A percentile compares a stretch with the other conserved stretches of the same genome.
Conservation (phyloP, 1,284 basidiomycete genomes). For the Fomitiporia mediterranea region DNA sequence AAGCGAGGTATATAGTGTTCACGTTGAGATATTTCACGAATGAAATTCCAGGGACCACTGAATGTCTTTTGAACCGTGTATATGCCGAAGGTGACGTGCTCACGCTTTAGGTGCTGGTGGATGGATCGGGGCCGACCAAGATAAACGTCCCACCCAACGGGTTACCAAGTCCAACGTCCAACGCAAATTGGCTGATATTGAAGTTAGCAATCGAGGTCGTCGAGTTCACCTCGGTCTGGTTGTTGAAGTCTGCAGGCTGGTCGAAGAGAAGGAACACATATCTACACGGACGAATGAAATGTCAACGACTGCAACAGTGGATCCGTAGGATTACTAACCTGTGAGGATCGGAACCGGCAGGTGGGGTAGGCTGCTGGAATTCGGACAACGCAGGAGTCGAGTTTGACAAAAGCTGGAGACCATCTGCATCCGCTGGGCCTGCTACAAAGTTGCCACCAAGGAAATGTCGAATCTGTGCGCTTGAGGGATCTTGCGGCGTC, state of each 20-base stretch:
- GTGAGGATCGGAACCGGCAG: constrained; percentile 44
- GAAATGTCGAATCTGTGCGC: constrained; percentile 43
- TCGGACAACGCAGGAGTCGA: constrained; percentile 39
- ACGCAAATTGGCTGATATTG: constrained; percentile 30
- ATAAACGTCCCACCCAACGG: constrained; percentile 32
- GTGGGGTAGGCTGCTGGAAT: constrained; percentile 36
- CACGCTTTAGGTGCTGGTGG: not conserved
- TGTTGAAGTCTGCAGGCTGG: constrained; percentile 28
- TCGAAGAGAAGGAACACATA: constrained; percentile 29
- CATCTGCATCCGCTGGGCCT: constrained; percentile 23
- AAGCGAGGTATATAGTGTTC: too few relatives aligned
- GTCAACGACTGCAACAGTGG: not conserved
- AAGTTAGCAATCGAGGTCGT: constrained; percentile 28
- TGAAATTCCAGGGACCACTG: too few relatives aligned
- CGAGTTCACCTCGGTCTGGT: constrained; percentile 23
- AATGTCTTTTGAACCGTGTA: too few relatives aligned
- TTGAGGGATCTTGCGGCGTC: constrained; percentile 38
- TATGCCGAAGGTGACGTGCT: too few relatives aligned
- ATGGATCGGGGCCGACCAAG: constrained; percentile 25
- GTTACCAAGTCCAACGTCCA: constrained; percentile 26
- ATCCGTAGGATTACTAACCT: constrained; percentile 31
- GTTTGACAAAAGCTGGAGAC: constrained; percentile 30
- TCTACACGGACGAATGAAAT: constrained; percentile 16
- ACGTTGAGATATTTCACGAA: too few relatives aligned
- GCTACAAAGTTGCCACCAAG: constrained; percentile 39